These are phyloP conservation scores for Ophiocordyceps camponoti-saundersi DNA, from an alignment of 2,329 filamentous ascomycete species.

Conservation along the genomic window DNA sequence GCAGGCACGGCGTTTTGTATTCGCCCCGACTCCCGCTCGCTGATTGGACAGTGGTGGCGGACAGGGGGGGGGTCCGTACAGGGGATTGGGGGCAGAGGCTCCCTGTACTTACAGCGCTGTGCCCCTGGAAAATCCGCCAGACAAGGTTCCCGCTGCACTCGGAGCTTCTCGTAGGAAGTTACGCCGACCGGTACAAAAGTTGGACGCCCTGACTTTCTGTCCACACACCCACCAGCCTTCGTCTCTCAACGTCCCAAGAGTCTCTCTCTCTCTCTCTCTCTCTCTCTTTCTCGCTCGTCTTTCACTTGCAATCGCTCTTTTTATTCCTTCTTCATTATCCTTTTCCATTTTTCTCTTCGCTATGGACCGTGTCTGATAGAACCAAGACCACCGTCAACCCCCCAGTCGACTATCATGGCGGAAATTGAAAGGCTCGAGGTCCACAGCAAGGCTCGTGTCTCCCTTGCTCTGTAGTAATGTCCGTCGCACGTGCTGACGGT, in stretches of 20 bases:
- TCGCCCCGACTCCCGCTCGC: constrained; percentile 1
- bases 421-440: constrained; percentile 95
- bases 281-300: too few species aligned
- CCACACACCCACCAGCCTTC: too few species aligned
- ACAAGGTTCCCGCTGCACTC: too few species aligned
- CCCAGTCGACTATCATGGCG: constrained; percentile 43
- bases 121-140: neutral
- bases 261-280: too few species aligned
- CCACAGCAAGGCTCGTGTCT: constrained; percentile 66
- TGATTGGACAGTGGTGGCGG: neutral
- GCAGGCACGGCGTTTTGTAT: constrained; percentile 1
- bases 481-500: neutral
- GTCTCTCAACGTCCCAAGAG: too few species aligned
- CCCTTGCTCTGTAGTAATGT: neutral
- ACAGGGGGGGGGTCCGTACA: too few species aligned
- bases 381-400: neutral
- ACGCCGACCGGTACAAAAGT: neutral
- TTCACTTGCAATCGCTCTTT: too few species aligned
- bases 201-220: too few species aligned
- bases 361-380: neutral
- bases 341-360: neutral
- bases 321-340: neutral
- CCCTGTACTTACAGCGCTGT: neutral
- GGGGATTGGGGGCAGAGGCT: neutral
- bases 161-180: neutral